Base-by-base conservation (phyloP, 2,329 filamentous ascomycete species). In the Clonostachys solani region DNA sequence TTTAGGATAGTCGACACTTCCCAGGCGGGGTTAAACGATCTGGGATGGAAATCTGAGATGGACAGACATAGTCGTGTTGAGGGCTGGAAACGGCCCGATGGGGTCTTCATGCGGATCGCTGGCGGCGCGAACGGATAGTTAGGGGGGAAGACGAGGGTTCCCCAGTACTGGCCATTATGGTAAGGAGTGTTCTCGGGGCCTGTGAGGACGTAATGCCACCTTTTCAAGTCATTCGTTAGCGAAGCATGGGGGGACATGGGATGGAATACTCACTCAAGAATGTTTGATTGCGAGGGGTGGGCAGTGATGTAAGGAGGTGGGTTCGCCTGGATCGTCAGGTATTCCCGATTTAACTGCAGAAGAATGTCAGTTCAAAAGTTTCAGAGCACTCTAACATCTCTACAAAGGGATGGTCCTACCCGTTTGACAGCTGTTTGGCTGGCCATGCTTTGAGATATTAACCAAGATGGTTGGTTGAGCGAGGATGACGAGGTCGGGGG, bases 51-150 rank as follows among this genome's bases (percentile, higher is more conserved):
- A 64, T 99, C 94, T 58, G 86, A 92, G 60, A 99, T 99, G 62
- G 89, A 95, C 43, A 99, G 85, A 61, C 94, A 99, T 18, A 99
- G 82, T 44, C 94, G 83, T 13, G 90, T 92, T 2, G 87, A 94
- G 3, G 92, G 90, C 65, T 96, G 90, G 72, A 99, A 99, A 61
- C 94, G 89, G 49, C 94, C 94, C 12, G 87, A 92, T 2, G 94
- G 94, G 0, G 94, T 99, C 75, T 97, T 94, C 94, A 99, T 99
- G 62, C 92, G 90, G 67, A 99, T 99, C 3, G 94, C 91, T 5
- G 94, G 94, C 33, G 94, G 94, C 12, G 92, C 92, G 68, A 96
- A 99, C 23, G 94, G 94, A 65, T 99, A 99, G 74, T 96, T 92
- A 9, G 92, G 82, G 15, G 94, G 94, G 67, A 99, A 99, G 54